Evolutionary conservation across 164 flowering plant genomes (phyloP), one percentile per base, ranked within the genome.

Genomic region (Vitis rupestris): DNA sequence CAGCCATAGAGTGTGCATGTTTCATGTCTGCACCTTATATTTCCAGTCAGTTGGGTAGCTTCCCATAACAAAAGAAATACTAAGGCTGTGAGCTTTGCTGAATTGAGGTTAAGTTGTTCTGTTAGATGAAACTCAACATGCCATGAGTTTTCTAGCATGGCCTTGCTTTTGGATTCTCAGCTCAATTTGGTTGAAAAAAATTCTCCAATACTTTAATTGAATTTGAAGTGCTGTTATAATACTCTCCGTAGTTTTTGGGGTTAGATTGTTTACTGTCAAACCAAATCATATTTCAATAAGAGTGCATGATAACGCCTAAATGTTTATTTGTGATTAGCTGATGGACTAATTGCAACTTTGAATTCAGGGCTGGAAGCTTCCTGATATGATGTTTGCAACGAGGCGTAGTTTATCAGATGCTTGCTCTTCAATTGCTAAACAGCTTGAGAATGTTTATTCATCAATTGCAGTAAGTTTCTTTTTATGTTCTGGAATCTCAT

Each of bases 331-430:
- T 31, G 7, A 0, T 54, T 55, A 50, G 13, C 27, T 19, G n/a
- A 23, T 57, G 17, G 17, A 14, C 9, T 50, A n/a, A 30, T 67
- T 51, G 48, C 5, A 4, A 29, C 10, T 23, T 3, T 51, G 44
- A 58, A 79, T 78, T 55, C 88, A 96, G 99, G 99, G 99, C 9
- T 96, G 98, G 99, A 93, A 85, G 72, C 86, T 96, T 71, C 87
- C 97, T 79, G 90, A 88, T 76, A 70, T 96, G 86, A 88, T 89
- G 94, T 93, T 93, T 84, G 97, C 90, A 13, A 88, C 97, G 3
- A 87, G 80, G 72, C 99, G 97, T 17, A 71, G 95, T 67, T 83
- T 95, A 64, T 70, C 89, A 55, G 95, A 95, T 82, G 93, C 97
- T 74, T 81, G 90, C 71, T 69, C 72, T 56, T 66, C 80, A 61